Base-by-base conservation (phyloP, 768 basidiomycete species). In the Podaxis pistillaris region DNA sequence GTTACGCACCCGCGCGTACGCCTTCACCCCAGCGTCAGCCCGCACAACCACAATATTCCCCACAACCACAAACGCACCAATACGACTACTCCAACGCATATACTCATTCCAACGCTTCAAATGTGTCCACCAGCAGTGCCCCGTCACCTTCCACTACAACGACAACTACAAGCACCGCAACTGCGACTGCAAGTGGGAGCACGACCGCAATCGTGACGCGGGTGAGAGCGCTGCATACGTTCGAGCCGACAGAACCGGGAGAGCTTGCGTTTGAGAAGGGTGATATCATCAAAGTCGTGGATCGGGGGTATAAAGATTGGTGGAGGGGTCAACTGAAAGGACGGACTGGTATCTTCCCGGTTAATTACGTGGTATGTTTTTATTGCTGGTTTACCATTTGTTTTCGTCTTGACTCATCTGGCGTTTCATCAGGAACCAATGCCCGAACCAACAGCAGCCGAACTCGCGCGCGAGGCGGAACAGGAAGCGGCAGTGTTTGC, bases 221-320 rank as follows among this genome's bases (percentile, higher is more conserved):
- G 22, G 96, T 96, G 6, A 83, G 89, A 37, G 96, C 96, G 0
- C 71, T 98, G 64, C 95, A 96, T 69, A 85, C 89, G 0, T 98
- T 98, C 67, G 86, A 91, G 53, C 89, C 94, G 0, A 87, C 90
- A 0, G 93, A 96, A 68, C 83, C 88, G 0, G 95, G 94, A 11
- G 96, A 98, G 71, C 82, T 98, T 1, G 87, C 89, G 1, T 96
- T 98, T 69, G 89, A 93, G 56, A 90, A 90, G 66, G 96, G 95
- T 1, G 96, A 97, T 66, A 80, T 96, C 51, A 94, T 98, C 79
- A 94, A 94, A 69, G 96, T 98, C 13, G 88, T 98, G 24, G 94
- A 97, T 72, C 86, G 94, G 26, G 90, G 89, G 24, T 96, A 96
- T 74, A 90, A 93, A 68, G 94, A 97, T 71, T 98, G 96, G 96